Base-by-base conservation (phyloP, 2,329 filamentous ascomycete species). In the Zymoseptoria ardabiliae region DNA sequence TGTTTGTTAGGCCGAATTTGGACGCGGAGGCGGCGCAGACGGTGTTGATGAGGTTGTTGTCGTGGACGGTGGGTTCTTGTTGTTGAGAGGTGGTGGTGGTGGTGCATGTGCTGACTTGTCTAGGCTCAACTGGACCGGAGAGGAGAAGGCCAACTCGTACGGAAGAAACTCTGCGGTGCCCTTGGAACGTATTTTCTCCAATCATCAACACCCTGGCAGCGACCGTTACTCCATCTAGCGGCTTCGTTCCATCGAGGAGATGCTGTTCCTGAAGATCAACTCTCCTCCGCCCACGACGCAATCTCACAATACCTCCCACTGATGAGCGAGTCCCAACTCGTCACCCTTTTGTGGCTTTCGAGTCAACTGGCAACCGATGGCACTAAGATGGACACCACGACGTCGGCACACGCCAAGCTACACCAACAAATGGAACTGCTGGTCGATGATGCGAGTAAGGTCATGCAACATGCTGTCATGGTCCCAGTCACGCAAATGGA, bases 141-240 rank as follows among this genome's bases (percentile, higher is more conserved):
- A 54, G 78, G 77, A 1, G 80, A 80, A 4, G 81, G 82, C 2
- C 76, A 80, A 3, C 78, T 91, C 56, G 87, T 91, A 6, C 78
- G 84, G 20, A 84, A 85, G 65, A 94, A 94, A 74, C 79, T 93
- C 22, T 89, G 87, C 64, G 87, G 88, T n/a, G 88, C 88, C 6
- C 75, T 93, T 6, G 86, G 88, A 17, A 87, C 87, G 20, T 91
- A 87, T 69, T 91, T 89, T 68, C 79, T 90, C 30, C 87, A 87
- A 59, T 88, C 89, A 62, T 83, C 88, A 10, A 75, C 80, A 10
- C 76, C 82, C 5, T 93, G 89, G 88, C 77, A 79, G n/a, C 76
- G 76, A 55, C 89, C 86, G 62, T 72, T 91, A 35, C 60, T 66
- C 50, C 68, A 71, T 53, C 58, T 72, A 9, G 67, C 67, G 5